Evolutionary conservation across 225 moss, liverwort and hornwort genomes (phyloP).

Genomic region (Sphagnum contortum): DNA sequence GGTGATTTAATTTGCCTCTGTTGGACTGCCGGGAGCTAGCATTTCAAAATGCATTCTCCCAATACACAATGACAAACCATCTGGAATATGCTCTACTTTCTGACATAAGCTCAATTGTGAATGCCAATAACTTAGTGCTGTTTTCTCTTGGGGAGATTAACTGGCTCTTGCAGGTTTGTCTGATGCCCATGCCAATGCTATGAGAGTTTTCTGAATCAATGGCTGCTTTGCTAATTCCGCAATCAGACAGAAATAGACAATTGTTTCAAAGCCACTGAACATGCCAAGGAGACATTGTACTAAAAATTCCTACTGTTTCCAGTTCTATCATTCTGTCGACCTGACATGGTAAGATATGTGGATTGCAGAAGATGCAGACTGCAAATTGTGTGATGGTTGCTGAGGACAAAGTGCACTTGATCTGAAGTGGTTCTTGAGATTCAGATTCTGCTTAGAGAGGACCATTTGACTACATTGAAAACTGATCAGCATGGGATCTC

Average conservation of each 20-base stretch:
- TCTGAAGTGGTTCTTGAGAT: slow-evolving; percentile 5
- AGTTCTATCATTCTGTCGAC: too few species aligned
- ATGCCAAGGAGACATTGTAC: too few species aligned
- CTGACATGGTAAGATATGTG: background rate
- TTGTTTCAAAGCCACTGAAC: too few species aligned
- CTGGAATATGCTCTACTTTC: slow-evolving; percentile 40
- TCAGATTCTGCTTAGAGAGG: too few species aligned
- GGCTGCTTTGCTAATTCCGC: too few species aligned
- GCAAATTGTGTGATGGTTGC: slow-evolving; percentile 38
- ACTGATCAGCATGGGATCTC: too few species aligned
- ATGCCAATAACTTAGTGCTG: slow-evolving; percentile 54
- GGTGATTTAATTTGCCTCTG: too few species aligned
- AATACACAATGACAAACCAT: slow-evolving; percentile 49
- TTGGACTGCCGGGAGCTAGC: slow-evolving; percentile 31
- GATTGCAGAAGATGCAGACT: slow-evolving; percentile 33
- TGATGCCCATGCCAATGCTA: background rate
- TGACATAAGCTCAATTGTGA: slow-evolving; percentile 51
- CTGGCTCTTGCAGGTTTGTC: slow-evolving; percentile 61
- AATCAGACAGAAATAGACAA: too few species aligned
- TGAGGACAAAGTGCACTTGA: slow-evolving; percentile 35
- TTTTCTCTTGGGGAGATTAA: slow-evolving; percentile 64
- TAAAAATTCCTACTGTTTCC: too few species aligned
- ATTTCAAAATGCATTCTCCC: slow-evolving; percentile 53
- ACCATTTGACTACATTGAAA: too few species aligned
- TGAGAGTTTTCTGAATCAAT: too few species aligned